Conservation (phyloP, 73 alveolate genomes). For the Effrenium voratum region DNA sequence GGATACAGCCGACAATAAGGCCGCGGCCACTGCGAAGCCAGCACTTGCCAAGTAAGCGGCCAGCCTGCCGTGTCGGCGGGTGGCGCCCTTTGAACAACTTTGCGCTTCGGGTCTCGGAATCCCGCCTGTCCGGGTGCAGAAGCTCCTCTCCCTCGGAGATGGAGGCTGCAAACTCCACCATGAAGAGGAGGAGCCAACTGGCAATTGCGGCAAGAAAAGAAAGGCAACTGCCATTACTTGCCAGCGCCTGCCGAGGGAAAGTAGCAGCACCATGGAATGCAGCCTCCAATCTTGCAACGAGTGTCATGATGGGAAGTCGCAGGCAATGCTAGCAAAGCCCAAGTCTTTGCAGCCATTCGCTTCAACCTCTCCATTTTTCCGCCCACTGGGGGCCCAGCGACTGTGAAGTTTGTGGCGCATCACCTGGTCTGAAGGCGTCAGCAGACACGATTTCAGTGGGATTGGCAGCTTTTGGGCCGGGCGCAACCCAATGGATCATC, state of each 20-base stretch:
- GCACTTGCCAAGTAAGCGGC: conserved; percentile 47
- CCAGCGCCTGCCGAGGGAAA: conserved; percentile 30
- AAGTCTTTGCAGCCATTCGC: too few relatives aligned
- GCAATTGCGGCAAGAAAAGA: background rate
- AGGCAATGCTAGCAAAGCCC: too few relatives aligned
- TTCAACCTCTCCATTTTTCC: too few relatives aligned
- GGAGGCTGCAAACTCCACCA: conserved; percentile 20
- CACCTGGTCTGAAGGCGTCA: too few relatives aligned
- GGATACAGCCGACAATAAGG: too few relatives aligned
- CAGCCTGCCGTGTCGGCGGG: background rate
- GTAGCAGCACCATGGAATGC: conserved; percentile 42
- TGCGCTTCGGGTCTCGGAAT: background rate
- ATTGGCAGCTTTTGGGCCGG: too few relatives aligned
- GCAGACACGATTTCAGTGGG: too few relatives aligned
- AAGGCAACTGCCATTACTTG: background rate
- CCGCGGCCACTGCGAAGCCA: background rate
- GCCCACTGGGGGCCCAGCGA: too few relatives aligned
- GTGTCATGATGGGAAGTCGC: too few relatives aligned
- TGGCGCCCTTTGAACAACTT: background rate
- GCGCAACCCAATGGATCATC: too few relatives aligned
- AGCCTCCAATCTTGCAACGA: too few relatives aligned
- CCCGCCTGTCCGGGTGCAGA: conserved; percentile 34
- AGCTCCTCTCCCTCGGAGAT: conserved; percentile 49
- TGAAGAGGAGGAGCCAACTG: conserved; percentile 67
- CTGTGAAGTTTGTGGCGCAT: too few relatives aligned